Evolutionary conservation across 2,329 filamentous ascomycete species (phyloP).

Genomic region (Dactylellina sp.): DNA sequence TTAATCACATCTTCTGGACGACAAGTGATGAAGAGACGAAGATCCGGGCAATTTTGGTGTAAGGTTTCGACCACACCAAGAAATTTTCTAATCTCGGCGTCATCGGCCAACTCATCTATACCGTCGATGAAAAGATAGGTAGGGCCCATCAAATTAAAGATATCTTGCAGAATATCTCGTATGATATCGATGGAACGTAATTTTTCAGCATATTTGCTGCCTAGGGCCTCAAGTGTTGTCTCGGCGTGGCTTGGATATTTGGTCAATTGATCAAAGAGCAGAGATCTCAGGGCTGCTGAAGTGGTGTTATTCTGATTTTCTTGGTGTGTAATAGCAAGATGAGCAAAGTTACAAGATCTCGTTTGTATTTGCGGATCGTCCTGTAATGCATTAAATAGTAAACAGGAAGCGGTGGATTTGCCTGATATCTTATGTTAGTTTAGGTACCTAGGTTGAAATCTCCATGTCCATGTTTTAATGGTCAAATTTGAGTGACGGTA

Average conservation of each 20-base stretch:
- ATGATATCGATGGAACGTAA: neutral
- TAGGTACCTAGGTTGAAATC: no score
- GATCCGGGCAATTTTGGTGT: neutral
- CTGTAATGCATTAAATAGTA: conserved; percentile 8
- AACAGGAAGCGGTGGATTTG: conserved; percentile 23
- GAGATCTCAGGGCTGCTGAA: conserved; percentile 2
- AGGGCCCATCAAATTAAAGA: neutral
- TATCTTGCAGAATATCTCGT: neutral
- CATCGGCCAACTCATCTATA: conserved; percentile 15
- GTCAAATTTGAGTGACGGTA: no score
- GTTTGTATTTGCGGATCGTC: neutral
- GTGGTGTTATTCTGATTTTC: neutral
- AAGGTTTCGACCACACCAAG: conserved; percentile 3
- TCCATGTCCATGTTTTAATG: no score
- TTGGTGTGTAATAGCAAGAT: neutral
- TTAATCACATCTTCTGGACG: conserved; percentile 13
- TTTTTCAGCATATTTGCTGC: conserved; percentile 3
- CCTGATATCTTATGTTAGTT: no score
- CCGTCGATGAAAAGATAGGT: conserved; percentile 27
- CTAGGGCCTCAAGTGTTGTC: conserved; percentile 13
- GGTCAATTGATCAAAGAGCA: conserved; percentile 22
- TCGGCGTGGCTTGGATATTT: conserved; percentile 22
- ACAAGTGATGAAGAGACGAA: conserved; percentile 24
- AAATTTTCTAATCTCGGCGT: conserved; percentile 19
- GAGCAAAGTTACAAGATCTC: neutral